A percentile compares a stretch with the other conserved stretches of the same genome.
Evolutionary conservation across 2,329 filamentous ascomycete genomes (phyloP).

Genomic region (Pleurostoma richardsiae): DNA sequence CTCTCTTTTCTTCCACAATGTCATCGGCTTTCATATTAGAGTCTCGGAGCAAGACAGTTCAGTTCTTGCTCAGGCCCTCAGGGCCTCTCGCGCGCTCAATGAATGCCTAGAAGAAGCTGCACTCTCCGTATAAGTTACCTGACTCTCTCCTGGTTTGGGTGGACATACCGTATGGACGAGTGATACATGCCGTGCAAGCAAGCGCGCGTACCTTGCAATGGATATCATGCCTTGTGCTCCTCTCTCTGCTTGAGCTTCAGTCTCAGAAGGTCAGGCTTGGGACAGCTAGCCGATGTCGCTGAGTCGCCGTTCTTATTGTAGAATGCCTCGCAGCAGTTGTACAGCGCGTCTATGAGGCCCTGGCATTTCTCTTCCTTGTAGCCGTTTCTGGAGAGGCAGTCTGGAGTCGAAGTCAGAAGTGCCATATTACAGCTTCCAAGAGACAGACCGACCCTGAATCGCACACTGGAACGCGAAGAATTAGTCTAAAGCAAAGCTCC

Average conservation of each 20-base stretch:
- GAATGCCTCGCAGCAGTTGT: slow-evolving; percentile 88
- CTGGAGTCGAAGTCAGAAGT: neutral
- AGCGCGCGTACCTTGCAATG: too few species aligned
- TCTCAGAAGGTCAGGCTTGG: slow-evolving; percentile 71
- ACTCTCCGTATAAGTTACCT: slow-evolving; percentile 70
- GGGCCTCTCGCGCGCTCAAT: slow-evolving; percentile 94
- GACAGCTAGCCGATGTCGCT: slow-evolving; percentile 77
- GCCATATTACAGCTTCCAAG: too few species aligned
- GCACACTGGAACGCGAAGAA: slow-evolving; percentile 57
- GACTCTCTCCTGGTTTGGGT: slow-evolving; percentile 38
- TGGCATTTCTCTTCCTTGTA: slow-evolving; percentile 51
- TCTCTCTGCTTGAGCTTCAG: slow-evolving; percentile 80
- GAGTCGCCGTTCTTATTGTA: slow-evolving; percentile 75
- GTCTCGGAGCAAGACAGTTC: slow-evolving; percentile 90
- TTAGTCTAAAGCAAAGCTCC: too few species aligned
- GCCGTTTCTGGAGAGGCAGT: neutral
- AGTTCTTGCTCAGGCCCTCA: slow-evolving; percentile 88
- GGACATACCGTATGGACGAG: slow-evolving; percentile 28
- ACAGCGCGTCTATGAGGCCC: slow-evolving; percentile 73
- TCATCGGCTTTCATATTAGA: slow-evolving; percentile 95
- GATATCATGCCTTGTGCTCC: slow-evolving; percentile 14
- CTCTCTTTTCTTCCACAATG: slow-evolving; percentile 62
- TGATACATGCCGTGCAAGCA: slow-evolving; percentile 23
- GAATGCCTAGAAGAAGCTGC: slow-evolving; percentile 82
- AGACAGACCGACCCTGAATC: slow-evolving; percentile 65